Evolutionary conservation across 1,284 basidiomycete species (phyloP).

Genomic region (Rhizoctonia solani): DNA sequence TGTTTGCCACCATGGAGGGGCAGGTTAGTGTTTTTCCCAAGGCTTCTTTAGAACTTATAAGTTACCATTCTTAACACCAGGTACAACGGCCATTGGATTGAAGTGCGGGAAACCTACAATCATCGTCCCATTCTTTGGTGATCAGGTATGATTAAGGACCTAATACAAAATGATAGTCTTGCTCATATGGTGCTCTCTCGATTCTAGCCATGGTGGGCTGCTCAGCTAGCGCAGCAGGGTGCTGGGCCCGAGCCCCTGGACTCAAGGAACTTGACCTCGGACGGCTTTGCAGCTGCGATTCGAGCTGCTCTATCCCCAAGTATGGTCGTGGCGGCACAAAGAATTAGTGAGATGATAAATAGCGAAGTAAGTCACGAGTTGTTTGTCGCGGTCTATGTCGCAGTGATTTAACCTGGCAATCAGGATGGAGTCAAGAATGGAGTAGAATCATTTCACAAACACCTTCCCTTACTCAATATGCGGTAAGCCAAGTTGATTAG

Average conservation of each 20-base stretch:
- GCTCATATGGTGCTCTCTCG: too few relatives aligned
- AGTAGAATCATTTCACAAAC: slow-evolving; percentile 60
- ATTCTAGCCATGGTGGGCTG: neutral
- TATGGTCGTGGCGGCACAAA: slow-evolving; percentile 54
- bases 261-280: slow-evolving; percentile 55
- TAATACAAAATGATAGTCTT: too few relatives aligned
- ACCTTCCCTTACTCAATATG: slow-evolving; percentile 65
- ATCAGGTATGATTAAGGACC: slow-evolving; percentile 49
- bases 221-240: slow-evolving; percentile 44
- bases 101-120: slow-evolving; percentile 65
- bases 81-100: slow-evolving; percentile 65
- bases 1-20: slow-evolving; percentile 71
- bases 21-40: slow-evolving; percentile 41
- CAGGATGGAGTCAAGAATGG: slow-evolving; percentile 57
- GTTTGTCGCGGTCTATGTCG: neutral
- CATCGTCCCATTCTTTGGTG: slow-evolving; percentile 70
- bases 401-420: neutral
- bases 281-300: slow-evolving; percentile 59
- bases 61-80: slow-evolving; percentile 40
- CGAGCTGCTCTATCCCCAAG: slow-evolving; percentile 52
- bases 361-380: slow-evolving; percentile 52
- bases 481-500: slow-evolving; percentile 45
- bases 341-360: slow-evolving; percentile 57
- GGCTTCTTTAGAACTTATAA: neutral
- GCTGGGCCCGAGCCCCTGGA: slow-evolving; percentile 66